Conservation (phyloP, 139 green algal species). For the Penium margaritaceum region DNA sequence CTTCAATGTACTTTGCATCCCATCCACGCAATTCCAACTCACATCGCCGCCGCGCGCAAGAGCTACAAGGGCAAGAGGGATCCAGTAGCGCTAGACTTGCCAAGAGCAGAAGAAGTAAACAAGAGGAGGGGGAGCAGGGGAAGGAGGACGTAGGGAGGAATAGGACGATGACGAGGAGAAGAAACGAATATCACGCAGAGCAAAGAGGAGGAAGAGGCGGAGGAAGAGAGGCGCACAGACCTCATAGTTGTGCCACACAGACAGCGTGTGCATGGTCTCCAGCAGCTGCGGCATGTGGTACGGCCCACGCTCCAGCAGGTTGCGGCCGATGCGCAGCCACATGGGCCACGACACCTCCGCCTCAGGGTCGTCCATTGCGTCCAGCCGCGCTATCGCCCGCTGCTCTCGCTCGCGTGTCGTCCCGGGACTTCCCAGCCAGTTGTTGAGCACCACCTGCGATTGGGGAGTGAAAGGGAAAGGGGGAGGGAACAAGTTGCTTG, state of each 20-base stretch:
- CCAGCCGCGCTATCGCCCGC: not conserved
- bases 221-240: no score
- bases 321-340: not conserved
- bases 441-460: conserved; percentile 5
- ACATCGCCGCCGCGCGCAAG: no score
- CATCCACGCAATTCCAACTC: no score
- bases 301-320: not conserved
- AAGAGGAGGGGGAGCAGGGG: not conserved
- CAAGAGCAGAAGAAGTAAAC: not conserved
- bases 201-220: no score
- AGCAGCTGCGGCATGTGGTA: conserved; percentile 2
- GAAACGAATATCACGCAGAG: no score
- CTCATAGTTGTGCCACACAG: conserved; percentile 1
- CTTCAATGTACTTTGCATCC: no score
- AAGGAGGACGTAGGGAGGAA: not conserved
- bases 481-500: no score
- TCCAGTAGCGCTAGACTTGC: no score
- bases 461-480: no score
- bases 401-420: not conserved
- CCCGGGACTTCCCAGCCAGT: no score
- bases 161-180: not conserved
- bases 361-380: not conserved
- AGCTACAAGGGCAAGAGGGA: no score
- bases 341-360: conserved; percentile 6
- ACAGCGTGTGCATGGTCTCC: not conserved